Base-by-base conservation (phyloP, 805 yeast species). In the Kuraishia piskuri region DNA sequence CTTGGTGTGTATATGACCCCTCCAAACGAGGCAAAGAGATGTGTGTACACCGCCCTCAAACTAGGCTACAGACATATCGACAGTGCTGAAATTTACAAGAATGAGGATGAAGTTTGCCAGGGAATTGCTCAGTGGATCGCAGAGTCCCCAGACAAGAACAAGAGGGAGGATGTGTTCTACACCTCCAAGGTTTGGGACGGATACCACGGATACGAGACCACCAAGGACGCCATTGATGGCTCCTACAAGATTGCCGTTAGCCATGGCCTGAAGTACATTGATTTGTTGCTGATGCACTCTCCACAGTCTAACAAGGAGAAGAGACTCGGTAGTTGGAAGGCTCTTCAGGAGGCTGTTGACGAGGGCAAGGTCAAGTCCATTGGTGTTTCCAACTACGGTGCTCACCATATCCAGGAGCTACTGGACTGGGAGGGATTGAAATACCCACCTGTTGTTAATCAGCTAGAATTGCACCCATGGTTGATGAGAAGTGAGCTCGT, bases 21-120 rank as follows among this genome's bases (percentile, higher is more conserved):
- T 3, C 55, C 61, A 1, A 58, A 59, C 0, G 68, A 68, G 8
- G 72, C 84, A 1, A 55, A 65, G 2, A 67, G 71, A 0, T 61
- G 81, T 24, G 84, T 82, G 0, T 72, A 76, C 58, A 63, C 73
- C 26, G 94, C 91, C 1, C 73, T 88, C 55, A 67, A 73, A 31
- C 69, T 65, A 14, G 95, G 95, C 0, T 88, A 85, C 65, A 77
- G 94, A 58, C 92, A 84, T 61, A 70, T 88, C 55, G 94, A 88
- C 63, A 72, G 84, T 20, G 96, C 96, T 6, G 81, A 76, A 9
- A 66, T 67, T n/a, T 88, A 88, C 69, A 69, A 71, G 10, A 88
- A 88, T 68, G 89, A 86, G 63, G 58, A 58, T 17, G 86, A 82
- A 57, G 80, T 80, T 3, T 82, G 82, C 20, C 72, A 75, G 50